Conservation (phyloP, 108 stramenopile species). For the Bacterosira constricta region DNA sequence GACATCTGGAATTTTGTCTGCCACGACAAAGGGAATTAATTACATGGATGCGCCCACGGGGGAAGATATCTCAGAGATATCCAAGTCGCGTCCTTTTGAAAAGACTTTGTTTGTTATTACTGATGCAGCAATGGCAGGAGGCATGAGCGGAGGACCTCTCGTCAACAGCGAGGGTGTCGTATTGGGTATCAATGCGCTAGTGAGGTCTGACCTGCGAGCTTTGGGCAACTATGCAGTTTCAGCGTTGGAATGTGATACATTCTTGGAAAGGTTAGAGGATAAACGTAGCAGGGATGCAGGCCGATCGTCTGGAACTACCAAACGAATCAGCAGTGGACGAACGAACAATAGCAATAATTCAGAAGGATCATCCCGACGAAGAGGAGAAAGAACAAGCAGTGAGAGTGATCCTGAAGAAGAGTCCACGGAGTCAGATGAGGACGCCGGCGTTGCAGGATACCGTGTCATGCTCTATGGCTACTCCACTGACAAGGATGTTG, state of each 20-base stretch:
- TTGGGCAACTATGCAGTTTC: constrained; percentile 62
- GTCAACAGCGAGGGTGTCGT: constrained; percentile 47
- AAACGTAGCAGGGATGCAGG: constrained; percentile 1
- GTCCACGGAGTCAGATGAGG: background rate
- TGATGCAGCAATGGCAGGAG: constrained; percentile 64
- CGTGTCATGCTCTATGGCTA: constrained; percentile 47
- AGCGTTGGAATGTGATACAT: constrained; percentile 44
- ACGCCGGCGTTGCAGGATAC: constrained; percentile 36
- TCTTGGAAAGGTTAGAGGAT: constrained; percentile 46
- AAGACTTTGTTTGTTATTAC: constrained; percentile 48
- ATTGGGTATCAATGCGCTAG: constrained; percentile 55
- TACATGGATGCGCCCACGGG: constrained; percentile 42
- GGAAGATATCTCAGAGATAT: constrained; percentile 31
- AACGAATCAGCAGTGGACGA: background rate
- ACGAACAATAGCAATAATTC: background rate
- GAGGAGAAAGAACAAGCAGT: no score
- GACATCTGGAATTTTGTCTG: constrained; percentile 62
- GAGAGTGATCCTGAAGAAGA: background rate
- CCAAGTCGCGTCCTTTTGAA: constrained; percentile 43
- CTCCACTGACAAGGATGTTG: constrained; percentile 20
- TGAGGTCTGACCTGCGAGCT: constrained; percentile 57
- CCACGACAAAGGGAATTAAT: constrained; percentile 54
- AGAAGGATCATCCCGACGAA: background rate
- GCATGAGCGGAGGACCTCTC: constrained; percentile 59
- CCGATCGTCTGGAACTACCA: background rate